Evolutionary conservation across 495 filamentous ascomycete genomes (phyloP).

Genomic region (Penicillium parvum): DNA sequence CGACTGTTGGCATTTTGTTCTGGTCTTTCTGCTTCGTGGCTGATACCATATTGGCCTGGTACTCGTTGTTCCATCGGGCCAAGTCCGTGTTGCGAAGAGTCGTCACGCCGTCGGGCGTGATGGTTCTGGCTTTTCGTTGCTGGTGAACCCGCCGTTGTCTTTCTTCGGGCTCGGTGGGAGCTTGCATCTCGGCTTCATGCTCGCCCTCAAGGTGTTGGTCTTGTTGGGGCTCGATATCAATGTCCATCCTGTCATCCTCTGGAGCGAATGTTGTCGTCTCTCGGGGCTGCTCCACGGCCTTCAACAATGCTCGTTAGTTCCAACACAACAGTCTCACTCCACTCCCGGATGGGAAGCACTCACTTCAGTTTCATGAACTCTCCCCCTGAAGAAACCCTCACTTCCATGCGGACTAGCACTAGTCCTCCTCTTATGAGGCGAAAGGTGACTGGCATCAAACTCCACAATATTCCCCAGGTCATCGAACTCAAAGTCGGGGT

Average conservation of each 20-base stretch:
- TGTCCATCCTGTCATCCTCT: not conserved
- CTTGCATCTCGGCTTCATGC: not conserved
- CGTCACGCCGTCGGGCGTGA: slow-evolving; percentile 29
- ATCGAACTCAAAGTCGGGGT: slow-evolving; percentile 63
- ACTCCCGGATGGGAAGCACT: too few species aligned
- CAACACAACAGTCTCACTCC: too few species aligned
- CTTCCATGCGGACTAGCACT: not conserved
- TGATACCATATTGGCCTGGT: slow-evolving; percentile 49
- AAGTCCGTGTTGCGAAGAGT: slow-evolving; percentile 51
- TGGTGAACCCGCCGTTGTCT: slow-evolving; percentile 5
- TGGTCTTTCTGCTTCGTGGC: slow-evolving; percentile 40
- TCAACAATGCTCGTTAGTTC: not conserved
- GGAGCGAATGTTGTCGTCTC: not conserved
- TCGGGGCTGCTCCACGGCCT: not conserved
- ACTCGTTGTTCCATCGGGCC: slow-evolving; percentile 55
- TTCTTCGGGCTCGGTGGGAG: not conserved
- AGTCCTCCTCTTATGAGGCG: slow-evolving; percentile 11
- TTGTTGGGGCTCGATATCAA: not conserved
- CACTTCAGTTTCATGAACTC: slow-evolving; percentile 17
- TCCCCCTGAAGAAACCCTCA: not conserved
- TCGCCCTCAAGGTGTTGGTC: not conserved
- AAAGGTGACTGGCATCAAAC: slow-evolving; percentile 19
- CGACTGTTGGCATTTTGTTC: slow-evolving; percentile 33
- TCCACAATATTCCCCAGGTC: slow-evolving; percentile 56
- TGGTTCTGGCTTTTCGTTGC: not conserved